Evolutionary conservation across 345 rosid genomes (phyloP).

Genomic region (Lepidium aucheri): DNA sequence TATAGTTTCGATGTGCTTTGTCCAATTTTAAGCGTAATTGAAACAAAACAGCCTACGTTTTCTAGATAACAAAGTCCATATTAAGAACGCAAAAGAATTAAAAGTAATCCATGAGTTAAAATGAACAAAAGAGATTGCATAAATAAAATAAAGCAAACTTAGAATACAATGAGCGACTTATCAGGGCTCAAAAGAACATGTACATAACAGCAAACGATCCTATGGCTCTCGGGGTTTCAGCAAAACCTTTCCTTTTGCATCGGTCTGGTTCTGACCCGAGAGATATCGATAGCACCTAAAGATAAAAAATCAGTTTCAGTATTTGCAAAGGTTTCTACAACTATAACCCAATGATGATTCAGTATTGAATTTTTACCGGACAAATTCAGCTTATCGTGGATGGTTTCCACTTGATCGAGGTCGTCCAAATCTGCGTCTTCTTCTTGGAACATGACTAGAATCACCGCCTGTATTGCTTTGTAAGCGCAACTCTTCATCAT

Average conservation of each 20-base stretch:
- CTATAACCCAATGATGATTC: slow-evolving; percentile 16
- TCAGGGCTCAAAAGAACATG: slow-evolving; percentile 10
- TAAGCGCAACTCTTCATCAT: slow-evolving; percentile 38
- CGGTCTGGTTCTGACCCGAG: slow-evolving; percentile 24
- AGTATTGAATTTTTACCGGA: slow-evolving; percentile 35
- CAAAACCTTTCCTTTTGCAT: slow-evolving; percentile 24
- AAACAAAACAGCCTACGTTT: background rate
- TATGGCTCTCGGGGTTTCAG: slow-evolving; percentile 24
- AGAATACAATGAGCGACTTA: slow-evolving; percentile 6
- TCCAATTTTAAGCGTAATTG: background rate
- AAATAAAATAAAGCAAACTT: background rate
- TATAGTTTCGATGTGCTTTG: background rate
- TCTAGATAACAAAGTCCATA: background rate
- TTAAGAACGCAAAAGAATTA: background rate
- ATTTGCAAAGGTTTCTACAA: slow-evolving; percentile 12
- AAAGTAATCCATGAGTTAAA: background rate
- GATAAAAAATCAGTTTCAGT: slow-evolving; percentile 28
- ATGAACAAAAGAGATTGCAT: slow-evolving; percentile 2
- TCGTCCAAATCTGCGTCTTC: slow-evolving; percentile 55
- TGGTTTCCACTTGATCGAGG: slow-evolving; percentile 64
- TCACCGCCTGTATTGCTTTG: slow-evolving; percentile 46
- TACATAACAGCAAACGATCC: slow-evolving; percentile 19
- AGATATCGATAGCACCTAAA: slow-evolving; percentile 22
- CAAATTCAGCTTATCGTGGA: slow-evolving; percentile 26
- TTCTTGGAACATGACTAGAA: slow-evolving; percentile 54